These are phyloP conservation scores for Boletellus sp. DNA, from an alignment of 768 basidiomycete species.

Conservation along the genomic window DNA sequence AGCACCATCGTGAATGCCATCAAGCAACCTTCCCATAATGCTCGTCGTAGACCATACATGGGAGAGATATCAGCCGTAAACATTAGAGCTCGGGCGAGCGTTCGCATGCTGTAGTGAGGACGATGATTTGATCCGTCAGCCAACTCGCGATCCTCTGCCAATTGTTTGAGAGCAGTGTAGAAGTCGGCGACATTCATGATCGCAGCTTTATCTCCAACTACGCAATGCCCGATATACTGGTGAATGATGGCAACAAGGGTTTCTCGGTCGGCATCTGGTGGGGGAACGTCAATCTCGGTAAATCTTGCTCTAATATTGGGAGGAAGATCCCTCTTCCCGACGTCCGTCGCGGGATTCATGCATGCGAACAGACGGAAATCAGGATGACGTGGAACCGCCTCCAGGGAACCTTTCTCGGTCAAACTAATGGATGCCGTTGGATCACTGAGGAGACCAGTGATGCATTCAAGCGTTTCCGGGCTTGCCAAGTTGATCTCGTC, in stretches of 20 bases:
- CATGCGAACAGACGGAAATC: slow-evolving; percentile 97
- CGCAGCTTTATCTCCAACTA: slow-evolving; percentile 80
- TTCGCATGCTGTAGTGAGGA: slow-evolving; percentile 97
- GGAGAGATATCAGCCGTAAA: slow-evolving; percentile 83
- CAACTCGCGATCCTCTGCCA: slow-evolving; percentile 70
- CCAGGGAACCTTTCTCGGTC: slow-evolving; percentile 88
- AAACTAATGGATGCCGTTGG: slow-evolving; percentile 86
- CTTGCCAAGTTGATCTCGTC: slow-evolving; percentile 97
- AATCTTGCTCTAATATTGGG: slow-evolving; percentile 87
- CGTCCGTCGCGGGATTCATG: slow-evolving; percentile 99
- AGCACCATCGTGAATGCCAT: slow-evolving; percentile 99
- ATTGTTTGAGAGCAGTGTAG: slow-evolving; percentile 74
- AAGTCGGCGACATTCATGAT: slow-evolving; percentile 92
- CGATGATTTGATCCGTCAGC: slow-evolving; percentile 91
- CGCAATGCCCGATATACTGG: slow-evolving; percentile 83
- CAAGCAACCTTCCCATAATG: slow-evolving; percentile 93
- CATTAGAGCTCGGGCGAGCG: slow-evolving; percentile 82
- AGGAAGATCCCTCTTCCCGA: slow-evolving; percentile 96
- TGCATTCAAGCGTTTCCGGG: slow-evolving; percentile 89
- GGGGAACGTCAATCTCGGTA: slow-evolving; percentile 93
- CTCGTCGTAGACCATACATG: slow-evolving; percentile 75
- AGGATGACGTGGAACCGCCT: slow-evolving; percentile 86
- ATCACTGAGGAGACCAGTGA: slow-evolving; percentile 83
- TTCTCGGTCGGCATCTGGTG: slow-evolving; percentile 89
- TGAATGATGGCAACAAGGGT: slow-evolving; percentile 82